phyloP scores from a whole-genome alignment of 1,284 basidiomycete genomes.

The Puccinia horiana region DNA sequence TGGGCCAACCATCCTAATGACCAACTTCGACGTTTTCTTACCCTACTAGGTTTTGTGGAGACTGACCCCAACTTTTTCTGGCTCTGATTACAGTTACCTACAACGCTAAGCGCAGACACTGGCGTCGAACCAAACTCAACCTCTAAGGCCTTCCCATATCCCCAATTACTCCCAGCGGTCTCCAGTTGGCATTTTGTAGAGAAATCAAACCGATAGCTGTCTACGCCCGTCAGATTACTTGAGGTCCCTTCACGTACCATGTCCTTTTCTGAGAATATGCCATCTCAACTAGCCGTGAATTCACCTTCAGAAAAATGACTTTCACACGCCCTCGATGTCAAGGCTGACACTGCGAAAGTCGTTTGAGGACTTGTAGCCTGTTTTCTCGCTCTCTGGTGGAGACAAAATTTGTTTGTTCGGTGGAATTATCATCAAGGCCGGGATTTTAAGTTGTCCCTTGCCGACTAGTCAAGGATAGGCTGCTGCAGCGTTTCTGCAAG shows the following conservation, averaged over 20 bases:
- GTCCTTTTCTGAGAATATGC: background rate
- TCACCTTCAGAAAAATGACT: background rate
- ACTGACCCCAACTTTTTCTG: background rate
- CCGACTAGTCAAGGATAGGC: too few species aligned
- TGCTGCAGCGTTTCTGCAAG: too few species aligned
- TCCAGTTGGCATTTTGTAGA: background rate
- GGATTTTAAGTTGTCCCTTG: too few species aligned
- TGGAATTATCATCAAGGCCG: too few species aligned
- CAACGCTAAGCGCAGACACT: slow-evolving; percentile 91
- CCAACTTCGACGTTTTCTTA: background rate
- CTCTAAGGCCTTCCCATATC: slow-evolving; percentile 63
- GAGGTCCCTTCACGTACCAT: background rate
- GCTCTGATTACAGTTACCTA: slow-evolving; percentile 64
- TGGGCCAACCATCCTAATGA: slow-evolving; percentile 57
- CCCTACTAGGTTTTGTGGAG: background rate
- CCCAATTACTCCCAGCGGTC: background rate
- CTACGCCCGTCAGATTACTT: background rate
- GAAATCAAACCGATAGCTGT: background rate
- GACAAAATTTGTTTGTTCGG: too few species aligned
- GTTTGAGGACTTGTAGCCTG: too few species aligned
- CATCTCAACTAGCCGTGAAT: background rate
- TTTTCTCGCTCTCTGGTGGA: too few species aligned
- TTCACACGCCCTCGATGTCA: too few species aligned
- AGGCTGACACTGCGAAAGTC: too few species aligned
- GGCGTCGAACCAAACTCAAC: slow-evolving; percentile 92